Evolutionary conservation across 352 stramenopile species (phyloP), one percentile per base, ranked within the genome.

Genomic region (Peronospora belbahrii): DNA sequence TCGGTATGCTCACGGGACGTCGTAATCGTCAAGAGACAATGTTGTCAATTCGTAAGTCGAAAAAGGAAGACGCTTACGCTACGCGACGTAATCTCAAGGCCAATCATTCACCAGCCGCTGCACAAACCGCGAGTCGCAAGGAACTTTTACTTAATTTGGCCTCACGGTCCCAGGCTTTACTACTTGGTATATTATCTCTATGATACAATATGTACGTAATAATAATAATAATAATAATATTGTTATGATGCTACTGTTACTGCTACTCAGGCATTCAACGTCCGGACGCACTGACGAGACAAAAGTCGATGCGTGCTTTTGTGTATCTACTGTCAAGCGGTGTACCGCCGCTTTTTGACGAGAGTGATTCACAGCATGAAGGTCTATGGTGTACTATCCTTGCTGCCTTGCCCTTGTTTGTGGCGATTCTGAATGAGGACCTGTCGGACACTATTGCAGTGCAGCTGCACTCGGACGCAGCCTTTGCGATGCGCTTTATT

Each of bases 61-160:
- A 89, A 64, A 93, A 93, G 44, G 82, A 93, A 57, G 82, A 93
- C 59, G 82, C 77, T 11, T 93, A 93, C 59, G 78, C 81, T 42
- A 88, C 77, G 54, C 76, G 82, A 19, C 78, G 82, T 49, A 93
- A 93, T 51, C 62, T 93, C 33, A 88, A 89, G 45, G 69, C 82
- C 52, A 87, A 90, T 54, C 70, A 81, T 58, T 69, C 75, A 36
- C 59, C 52, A 13, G 55, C 56, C 22, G 60, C 69, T 6, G 51
- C 44, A 17, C 55, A 75, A 30, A 65, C 62, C 20, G 64, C 70
- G 36, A 78, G 67, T 54, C 66, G 79, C 41, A 67, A 78, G 41
- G 74, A 88, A 44, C 53, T 93, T 37, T 56, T 93, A n/a, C 67
- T 86, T 27, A 82, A 93, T 46, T 62, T 93, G 35, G 82, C 82